Evolutionary conservation across 2,329 filamentous ascomycete genomes (phyloP).

Genomic region (Colletotrichum sp.): DNA sequence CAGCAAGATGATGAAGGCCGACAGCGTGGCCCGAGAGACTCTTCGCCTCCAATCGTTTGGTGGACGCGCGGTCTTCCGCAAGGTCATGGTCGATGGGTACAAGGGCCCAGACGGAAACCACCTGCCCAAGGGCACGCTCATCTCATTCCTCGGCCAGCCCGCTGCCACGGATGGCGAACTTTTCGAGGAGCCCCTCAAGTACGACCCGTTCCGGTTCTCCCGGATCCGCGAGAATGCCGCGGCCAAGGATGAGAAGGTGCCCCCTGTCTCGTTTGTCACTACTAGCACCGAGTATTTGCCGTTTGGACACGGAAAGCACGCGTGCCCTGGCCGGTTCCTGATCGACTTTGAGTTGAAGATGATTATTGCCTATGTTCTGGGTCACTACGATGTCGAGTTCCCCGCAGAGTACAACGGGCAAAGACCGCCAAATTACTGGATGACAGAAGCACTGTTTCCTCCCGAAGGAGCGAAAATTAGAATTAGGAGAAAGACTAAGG

Average conservation of each 20-base stretch:
- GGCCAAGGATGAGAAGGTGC: constrained; percentile 21
- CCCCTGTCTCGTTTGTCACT: constrained; percentile 31
- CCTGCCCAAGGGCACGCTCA: constrained; percentile 34
- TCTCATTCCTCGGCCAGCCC: constrained; percentile 36
- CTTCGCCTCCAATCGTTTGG: constrained; percentile 39
- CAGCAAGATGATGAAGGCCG: constrained; percentile 39
- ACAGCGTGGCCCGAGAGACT: constrained; percentile 49
- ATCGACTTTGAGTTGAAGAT: constrained; percentile 37
- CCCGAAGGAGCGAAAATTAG: not conserved
- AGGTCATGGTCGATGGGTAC: constrained; percentile 31
- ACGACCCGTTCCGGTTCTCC: constrained; percentile 47
- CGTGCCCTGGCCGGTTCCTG: constrained; percentile 34
- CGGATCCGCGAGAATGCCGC: constrained; percentile 34
- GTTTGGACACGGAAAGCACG: constrained; percentile 40
- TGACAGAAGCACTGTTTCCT: constrained; percentile 16
- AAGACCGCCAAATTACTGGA: constrained; percentile 14
- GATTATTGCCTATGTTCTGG: constrained; percentile 24
- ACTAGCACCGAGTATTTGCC: constrained; percentile 33
- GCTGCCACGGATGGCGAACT: constrained; percentile 32
- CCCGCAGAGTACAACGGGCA: constrained; percentile 17
- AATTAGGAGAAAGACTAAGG: not conserved
- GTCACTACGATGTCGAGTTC: constrained; percentile 19
- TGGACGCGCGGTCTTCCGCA: constrained; percentile 30
- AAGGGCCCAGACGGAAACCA: constrained; percentile 34
- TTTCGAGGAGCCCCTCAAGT: constrained; percentile 39